Evolutionary conservation across 1,139 yeast genomes (phyloP).

Genomic region (Taphrina deformans): DNA sequence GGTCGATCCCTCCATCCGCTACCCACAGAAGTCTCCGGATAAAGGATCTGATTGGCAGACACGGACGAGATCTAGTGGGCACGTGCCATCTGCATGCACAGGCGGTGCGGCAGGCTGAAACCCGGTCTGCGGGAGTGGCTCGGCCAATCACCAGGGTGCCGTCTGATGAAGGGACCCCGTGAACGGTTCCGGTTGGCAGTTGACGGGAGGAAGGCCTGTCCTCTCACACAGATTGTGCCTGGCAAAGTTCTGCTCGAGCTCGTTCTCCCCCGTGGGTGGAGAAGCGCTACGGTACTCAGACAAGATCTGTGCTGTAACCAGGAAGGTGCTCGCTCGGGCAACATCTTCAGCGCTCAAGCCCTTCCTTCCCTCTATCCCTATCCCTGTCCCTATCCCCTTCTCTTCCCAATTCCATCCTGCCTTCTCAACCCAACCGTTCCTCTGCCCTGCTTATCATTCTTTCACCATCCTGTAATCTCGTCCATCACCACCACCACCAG

Average conservation of each 20-base stretch:
- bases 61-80: background rate
- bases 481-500: no score
- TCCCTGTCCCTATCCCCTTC: no score
- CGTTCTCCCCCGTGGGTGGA: no score
- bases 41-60: background rate
- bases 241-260: background rate
- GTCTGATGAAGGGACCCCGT: background rate
- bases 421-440: background rate
- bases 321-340: background rate
- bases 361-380: background rate
- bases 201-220: background rate
- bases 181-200: no score
- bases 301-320: slow-evolving; percentile 7
- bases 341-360: background rate
- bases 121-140: background rate
- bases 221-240: background rate
- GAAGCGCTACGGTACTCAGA: no score
- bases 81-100: no score
- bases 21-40: no score
- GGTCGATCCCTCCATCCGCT: background rate
- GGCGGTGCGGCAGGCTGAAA: background rate
- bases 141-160: background rate
- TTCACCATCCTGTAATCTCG: no score
- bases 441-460: background rate
- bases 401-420: background rate